Percentiles rank a stretch among this genome's conserved stretches.
These are phyloP conservation scores for Tolypocladium paradoxum DNA, from an alignment of 2,329 filamentous ascomycete species.

Conservation along the genomic window DNA sequence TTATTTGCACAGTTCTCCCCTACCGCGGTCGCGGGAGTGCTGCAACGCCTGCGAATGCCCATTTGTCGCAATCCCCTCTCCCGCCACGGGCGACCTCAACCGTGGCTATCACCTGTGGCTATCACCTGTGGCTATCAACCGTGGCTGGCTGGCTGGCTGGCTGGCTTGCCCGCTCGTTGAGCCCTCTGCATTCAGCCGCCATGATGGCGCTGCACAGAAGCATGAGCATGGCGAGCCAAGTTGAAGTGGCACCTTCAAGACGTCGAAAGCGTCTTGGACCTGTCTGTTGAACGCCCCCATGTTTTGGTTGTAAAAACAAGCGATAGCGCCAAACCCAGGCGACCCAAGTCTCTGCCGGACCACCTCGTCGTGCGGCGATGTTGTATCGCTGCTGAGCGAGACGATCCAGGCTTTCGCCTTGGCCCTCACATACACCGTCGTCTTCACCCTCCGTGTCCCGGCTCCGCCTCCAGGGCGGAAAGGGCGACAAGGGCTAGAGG, in stretches of 20 bases:
- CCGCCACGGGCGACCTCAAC: neutral
- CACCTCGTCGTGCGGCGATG: constrained; percentile 42
- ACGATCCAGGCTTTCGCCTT: constrained; percentile 13
- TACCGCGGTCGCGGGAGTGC: neutral
- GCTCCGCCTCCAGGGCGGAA: neutral
- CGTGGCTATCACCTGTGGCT: no score
- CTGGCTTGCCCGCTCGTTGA: neutral
- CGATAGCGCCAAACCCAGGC: constrained; percentile 59
- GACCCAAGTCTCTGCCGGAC: constrained; percentile 43
- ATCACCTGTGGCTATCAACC: no score
- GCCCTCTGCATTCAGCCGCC: neutral
- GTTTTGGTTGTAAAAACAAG: constrained; percentile 84
- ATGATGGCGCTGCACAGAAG: neutral
- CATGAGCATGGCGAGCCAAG: neutral
- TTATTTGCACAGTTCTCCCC: neutral
- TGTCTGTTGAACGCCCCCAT: constrained; percentile 64
- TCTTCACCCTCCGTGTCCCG: neutral
- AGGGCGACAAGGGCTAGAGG: constrained; percentile 42
- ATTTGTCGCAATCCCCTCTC: neutral
- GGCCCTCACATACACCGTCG: constrained; percentile 3
- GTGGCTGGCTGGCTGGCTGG: neutral
- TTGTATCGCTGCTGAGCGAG: constrained; percentile 54
- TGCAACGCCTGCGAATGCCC: neutral
- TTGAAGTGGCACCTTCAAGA: constrained; percentile 55
- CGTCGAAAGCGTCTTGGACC: constrained; percentile 54